phyloP scores from a whole-genome alignment of 2,329 filamentous ascomycete species.

The Aspergillus tanneri region DNA sequence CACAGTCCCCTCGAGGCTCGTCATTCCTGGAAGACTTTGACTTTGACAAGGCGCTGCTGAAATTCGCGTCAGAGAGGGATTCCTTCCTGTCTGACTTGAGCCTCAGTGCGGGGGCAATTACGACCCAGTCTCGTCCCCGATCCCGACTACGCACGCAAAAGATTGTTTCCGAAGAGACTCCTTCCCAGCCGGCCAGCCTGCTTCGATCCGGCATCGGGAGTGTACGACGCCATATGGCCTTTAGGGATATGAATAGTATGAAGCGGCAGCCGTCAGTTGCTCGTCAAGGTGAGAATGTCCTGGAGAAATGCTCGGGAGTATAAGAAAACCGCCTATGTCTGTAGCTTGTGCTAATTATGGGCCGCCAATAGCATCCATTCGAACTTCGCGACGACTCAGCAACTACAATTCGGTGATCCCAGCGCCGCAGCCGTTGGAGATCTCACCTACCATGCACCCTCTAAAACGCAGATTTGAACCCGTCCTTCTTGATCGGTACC shows the following conservation, averaged over 20 bases:
- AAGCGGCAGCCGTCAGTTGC: conserved; percentile 78
- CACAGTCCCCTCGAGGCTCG: conserved; percentile 34
- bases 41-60: conserved; percentile 88
- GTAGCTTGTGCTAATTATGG: conserved; percentile 16
- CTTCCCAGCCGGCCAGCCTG: conserved; percentile 41
- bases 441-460: conserved; percentile 91
- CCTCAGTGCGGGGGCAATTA: conserved; percentile 79
- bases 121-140: conserved; percentile 65
- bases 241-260: conserved; percentile 91
- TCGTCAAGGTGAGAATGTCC: conserved; percentile 65
- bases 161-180: conserved; percentile 71
- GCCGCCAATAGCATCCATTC: conserved; percentile 58
- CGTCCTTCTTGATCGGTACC: conserved; percentile 91
- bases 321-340: too few relatives aligned
- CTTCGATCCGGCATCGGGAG: conserved; percentile 70
- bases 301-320: background rate
- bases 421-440: conserved; percentile 82
- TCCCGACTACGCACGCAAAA: conserved; percentile 78
- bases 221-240: conserved; percentile 87
- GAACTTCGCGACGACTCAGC: conserved; percentile 84
- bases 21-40: conserved; percentile 68
- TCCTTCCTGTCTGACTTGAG: conserved; percentile 89
- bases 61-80: conserved; percentile 94
- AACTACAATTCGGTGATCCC: conserved; percentile 99
- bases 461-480: conserved; percentile 92